Evolutionary conservation across 352 stramenopile species (phyloP).

Genomic region (Phytophthora crassamura): DNA sequence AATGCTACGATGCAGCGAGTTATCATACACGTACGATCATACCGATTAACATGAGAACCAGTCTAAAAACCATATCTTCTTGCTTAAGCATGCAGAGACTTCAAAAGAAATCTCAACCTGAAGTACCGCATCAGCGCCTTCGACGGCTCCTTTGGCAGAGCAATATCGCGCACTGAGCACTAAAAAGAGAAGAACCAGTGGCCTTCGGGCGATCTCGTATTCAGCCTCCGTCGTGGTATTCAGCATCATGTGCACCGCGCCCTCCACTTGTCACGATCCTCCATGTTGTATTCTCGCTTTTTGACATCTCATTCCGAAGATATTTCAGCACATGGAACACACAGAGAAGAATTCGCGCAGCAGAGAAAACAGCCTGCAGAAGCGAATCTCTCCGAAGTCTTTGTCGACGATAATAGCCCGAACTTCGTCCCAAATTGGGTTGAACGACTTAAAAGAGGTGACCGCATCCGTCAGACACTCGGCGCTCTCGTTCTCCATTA

Average conservation of each 20-base stretch:
- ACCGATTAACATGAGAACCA: too few species aligned
- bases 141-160: neutral
- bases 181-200: neutral
- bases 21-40: too few species aligned
- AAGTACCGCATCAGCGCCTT: neutral
- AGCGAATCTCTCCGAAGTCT: slow-evolving; percentile 1
- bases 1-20: too few species aligned
- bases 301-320: neutral
- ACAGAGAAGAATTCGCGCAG: neutral
- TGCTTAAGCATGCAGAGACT: neutral
- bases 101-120: neutral
- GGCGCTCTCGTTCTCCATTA: slow-evolving; percentile 2
- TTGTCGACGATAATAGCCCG: slow-evolving; percentile 2
- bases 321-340: slow-evolving; percentile 2
- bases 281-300: slow-evolving; percentile 1
- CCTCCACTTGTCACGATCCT: neutral
- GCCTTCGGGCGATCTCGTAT: neutral
- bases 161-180: neutral
- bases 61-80: neutral
- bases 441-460: slow-evolving; percentile 6
- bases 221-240: neutral
- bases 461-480: slow-evolving; percentile 1
- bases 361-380: neutral
- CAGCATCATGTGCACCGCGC: slow-evolving; percentile 5
- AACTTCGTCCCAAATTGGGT: slow-evolving; percentile 3